Evolutionary conservation across 352 stramenopile genomes (phyloP).

Genomic region (Phytophthora quininea): DNA sequence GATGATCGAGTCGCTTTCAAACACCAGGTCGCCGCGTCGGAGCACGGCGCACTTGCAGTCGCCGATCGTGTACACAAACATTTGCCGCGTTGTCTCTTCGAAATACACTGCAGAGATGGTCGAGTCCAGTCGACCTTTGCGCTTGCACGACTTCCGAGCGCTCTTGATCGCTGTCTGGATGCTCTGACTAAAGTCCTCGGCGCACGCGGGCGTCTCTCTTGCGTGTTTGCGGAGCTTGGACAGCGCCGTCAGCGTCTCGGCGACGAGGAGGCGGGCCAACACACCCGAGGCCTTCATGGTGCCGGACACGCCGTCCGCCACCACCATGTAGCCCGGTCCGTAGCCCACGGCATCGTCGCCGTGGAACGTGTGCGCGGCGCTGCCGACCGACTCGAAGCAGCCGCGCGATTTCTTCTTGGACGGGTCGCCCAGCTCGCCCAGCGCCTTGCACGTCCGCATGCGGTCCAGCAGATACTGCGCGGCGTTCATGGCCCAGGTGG

Average conservation of each 20-base stretch:
- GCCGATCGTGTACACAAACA: constrained; percentile 88
- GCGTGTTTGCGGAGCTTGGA: constrained; percentile 73
- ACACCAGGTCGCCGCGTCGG: constrained; percentile 64
- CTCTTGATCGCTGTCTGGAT: constrained; percentile 78
- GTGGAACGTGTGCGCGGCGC: constrained; percentile 80
- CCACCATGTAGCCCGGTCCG: constrained; percentile 84
- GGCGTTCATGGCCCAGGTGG: constrained; percentile 52
- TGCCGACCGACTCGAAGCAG: constrained; percentile 82
- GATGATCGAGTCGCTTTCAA: constrained; percentile 90
- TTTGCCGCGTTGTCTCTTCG: constrained; percentile 63
- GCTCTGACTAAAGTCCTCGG: constrained; percentile 63
- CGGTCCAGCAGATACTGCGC: constrained; percentile 74
- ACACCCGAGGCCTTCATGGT: constrained; percentile 87
- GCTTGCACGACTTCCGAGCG: constrained; percentile 71
- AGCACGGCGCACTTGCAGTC: constrained; percentile 90
- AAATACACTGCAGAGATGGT: constrained; percentile 86
- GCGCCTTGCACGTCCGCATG: constrained; percentile 74
- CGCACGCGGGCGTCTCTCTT: constrained; percentile 57
- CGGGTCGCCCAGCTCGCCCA: constrained; percentile 43
- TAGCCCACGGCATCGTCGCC: constrained; percentile 89
- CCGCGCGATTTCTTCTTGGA: constrained; percentile 25
- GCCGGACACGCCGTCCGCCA: constrained; percentile 84
- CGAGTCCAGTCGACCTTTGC: constrained; percentile 84
- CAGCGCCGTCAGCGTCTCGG: constrained; percentile 74
- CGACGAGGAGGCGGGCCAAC: constrained; percentile 76